Evolutionary conservation across 768 basidiomycete species (phyloP), one percentile per base, ranked within the genome.

Genomic region (Mycena pura): DNA sequence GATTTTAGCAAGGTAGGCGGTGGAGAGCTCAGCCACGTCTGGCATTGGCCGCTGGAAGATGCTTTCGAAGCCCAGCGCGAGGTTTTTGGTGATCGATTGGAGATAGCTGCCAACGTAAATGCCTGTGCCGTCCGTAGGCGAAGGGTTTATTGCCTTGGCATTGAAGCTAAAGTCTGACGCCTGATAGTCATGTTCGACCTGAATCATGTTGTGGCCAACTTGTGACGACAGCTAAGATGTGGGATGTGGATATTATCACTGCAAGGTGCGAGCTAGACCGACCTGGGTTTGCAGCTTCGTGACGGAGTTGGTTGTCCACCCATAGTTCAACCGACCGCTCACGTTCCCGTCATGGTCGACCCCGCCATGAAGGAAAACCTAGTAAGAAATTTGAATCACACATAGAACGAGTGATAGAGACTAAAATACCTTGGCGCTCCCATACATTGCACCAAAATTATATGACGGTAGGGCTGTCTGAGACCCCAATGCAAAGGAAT

Each of bases 331-430:
- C 52, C 96, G 89, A 38, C 86, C 93, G 63, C 87, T 93, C 54
- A 99, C 85, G 62, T 89, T 92, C 32, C 96, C 96, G 61, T 96
- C 93, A 68, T 97, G 89, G 79, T 99, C 97, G 44, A 99, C 85
- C 63, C 90, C 87, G 60, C 96, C 97, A 82, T 97, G 95, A 69
- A 98, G 74, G 79, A 98, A 91, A 14, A 91, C 79, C 96, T 98
- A 57, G 5, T 10, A 27, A 31, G 52, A 22, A 54, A 64, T 62
- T 65, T 70, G 67, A 17, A 66, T 60, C 19, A 59, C 62, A 71
- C 55, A 70, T 62, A n/a, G 29, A 14, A 43, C 13, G 36, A 34
- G 27, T 38, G 25, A 51, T 14, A 17, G 9, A 14, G 51, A 50
- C 21, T 21, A 57, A 59, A 14, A 46, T 68, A 97, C 96, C 73